These are phyloP conservation scores for Penicillium sp. DNA, from an alignment of 2,329 filamentous ascomycete genomes.

Conservation along the genomic window DNA sequence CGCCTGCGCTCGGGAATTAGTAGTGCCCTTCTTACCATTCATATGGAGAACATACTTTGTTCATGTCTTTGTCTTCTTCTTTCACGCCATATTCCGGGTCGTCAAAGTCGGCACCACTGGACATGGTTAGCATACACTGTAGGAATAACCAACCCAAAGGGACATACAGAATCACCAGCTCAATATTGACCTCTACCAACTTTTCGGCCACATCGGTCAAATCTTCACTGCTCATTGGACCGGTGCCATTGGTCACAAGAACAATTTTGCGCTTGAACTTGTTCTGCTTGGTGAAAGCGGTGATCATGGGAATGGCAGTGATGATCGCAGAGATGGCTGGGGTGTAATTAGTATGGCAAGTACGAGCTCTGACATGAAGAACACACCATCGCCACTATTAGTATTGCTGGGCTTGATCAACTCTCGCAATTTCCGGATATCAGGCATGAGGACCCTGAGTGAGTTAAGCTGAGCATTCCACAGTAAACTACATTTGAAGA, in stretches of 20 bases:
- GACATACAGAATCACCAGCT: constrained; percentile 75
- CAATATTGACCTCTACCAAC: constrained; percentile 74
- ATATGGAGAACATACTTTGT: constrained; percentile 58
- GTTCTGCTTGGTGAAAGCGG: constrained; percentile 73
- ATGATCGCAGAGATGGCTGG: constrained; percentile 74
- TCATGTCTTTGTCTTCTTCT: constrained; percentile 76
- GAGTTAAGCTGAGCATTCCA: constrained; percentile 8
- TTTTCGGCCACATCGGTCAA: constrained; percentile 70
- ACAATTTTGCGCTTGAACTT: constrained; percentile 81
- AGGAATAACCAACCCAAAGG: background rate
- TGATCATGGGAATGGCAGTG: constrained; percentile 63
- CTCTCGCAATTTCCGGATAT: constrained; percentile 66
- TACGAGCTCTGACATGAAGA: background rate
- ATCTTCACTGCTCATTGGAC: constrained; percentile 71
- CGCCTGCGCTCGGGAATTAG: constrained; percentile 45
- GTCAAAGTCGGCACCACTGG: constrained; percentile 88
- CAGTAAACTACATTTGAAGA: constrained; percentile 33
- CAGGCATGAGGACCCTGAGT: constrained; percentile 64
- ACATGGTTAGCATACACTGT: constrained; percentile 25
- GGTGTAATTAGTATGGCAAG: constrained; percentile 14
- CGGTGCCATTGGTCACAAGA: constrained; percentile 80
- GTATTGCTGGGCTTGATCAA: constrained; percentile 69
- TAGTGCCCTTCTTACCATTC: background rate
- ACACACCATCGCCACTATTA: constrained; percentile 69
- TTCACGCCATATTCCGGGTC: constrained; percentile 87